These are phyloP conservation scores for Metarhizium album DNA, from an alignment of 2,329 filamentous ascomycete genomes.

Conservation along the genomic window DNA sequence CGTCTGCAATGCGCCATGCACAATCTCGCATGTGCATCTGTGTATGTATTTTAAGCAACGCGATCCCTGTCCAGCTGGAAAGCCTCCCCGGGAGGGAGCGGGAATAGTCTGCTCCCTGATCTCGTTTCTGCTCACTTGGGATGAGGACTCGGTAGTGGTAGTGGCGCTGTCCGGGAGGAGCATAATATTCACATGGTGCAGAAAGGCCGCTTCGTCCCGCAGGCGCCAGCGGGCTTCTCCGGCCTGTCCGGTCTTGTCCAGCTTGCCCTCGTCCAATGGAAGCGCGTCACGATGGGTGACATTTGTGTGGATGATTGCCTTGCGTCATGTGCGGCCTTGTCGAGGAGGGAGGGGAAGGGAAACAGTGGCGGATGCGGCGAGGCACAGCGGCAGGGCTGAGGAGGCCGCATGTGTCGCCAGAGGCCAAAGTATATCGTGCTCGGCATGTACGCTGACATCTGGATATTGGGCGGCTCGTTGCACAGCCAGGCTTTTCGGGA, in stretches of 20 bases:
- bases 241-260: background rate
- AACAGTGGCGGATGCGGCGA: too few species aligned
- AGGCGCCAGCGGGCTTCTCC: background rate
- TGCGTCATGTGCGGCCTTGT: background rate
- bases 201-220: background rate
- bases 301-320: background rate
- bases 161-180: too few species aligned
- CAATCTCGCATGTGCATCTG: background rate
- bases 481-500: too few species aligned
- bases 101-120: too few species aligned
- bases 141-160: too few species aligned
- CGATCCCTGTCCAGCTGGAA: slow-evolving; percentile 11
- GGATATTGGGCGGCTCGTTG: too few species aligned
- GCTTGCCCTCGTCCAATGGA: background rate
- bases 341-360: too few species aligned
- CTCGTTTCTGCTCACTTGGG: too few species aligned
- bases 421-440: too few species aligned
- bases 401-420: background rate
- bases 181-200: too few species aligned
- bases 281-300: background rate
- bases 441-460: too few species aligned
- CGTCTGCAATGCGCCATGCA: background rate
- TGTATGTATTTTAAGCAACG: background rate
- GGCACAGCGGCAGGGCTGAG: background rate
- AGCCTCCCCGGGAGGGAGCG: too few species aligned